Evolutionary conservation across 345 rosid species (phyloP), one percentile per base, ranked within the genome.

Genomic region (Camelina neglecta): DNA sequence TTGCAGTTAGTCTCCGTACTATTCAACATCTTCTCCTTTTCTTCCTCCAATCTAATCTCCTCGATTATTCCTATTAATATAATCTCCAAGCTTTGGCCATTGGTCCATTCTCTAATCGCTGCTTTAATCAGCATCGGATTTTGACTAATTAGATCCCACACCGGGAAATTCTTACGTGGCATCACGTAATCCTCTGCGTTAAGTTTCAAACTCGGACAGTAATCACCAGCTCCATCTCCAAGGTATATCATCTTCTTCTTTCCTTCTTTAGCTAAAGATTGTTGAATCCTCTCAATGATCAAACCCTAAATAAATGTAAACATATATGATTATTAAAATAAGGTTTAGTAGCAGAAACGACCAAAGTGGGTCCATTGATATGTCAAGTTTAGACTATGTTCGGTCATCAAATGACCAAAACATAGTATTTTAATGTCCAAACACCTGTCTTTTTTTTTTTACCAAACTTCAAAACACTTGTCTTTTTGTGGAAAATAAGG

Each of bases 81-180:
- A 5, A 44, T 62, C 72, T 91, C 94, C 8, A 88, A 75, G 41
- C 83, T 87, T 67, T 83, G 88, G 1, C 97, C 97, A 26, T 90
- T 89, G 9, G 75, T 79, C 97, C 97, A 93, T 55, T 84, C 94
- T 69, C 85, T 85, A 29, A 91, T 87, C 33, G 85, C 72, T 2
- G 97, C 96, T 79, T 85, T 85, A 15, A 93, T 58, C 9, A 82
- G 36, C 79, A 71, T 69, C 0, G 91, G 91, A 61, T 88, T 87
- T 55, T 65, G 67, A 81, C 80, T 65, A 31, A 91, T 91, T 21
- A 91, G 80, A 21, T 87, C 89, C 98, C 97, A 91, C 4, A 88
- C 82, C 2, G 98, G 97, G 41, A 81, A 93, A 10, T 88, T 82
- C 79, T 91, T 94, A 82, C 96, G 93, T 7, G 97, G 98, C 97